These are phyloP conservation scores for Cyberlindnera lachancei DNA, from an alignment of 805 yeast species.

Conservation along the genomic window DNA sequence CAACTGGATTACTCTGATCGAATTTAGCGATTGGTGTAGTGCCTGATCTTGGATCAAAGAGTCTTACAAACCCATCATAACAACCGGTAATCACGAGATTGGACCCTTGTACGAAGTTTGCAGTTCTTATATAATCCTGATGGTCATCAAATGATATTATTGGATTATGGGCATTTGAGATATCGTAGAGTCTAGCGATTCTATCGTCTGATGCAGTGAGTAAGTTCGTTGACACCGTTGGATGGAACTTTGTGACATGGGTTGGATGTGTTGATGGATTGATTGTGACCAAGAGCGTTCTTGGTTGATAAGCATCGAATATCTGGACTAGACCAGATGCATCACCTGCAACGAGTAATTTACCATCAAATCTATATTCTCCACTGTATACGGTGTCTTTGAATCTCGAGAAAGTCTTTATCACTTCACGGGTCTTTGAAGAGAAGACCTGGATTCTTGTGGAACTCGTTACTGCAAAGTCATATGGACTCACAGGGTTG, in stretches of 20 bases:
- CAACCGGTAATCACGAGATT: constrained; percentile 87
- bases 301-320: constrained; percentile 75
- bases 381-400: constrained; percentile 91
- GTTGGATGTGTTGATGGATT: constrained; percentile 84
- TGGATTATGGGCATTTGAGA: constrained; percentile 71
- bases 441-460: constrained; percentile 90
- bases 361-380: constrained; percentile 87
- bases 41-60: constrained; percentile 71
- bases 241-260: constrained; percentile 90
- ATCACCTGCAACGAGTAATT: constrained; percentile 87
- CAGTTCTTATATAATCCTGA: constrained; percentile 82
- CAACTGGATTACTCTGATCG: constrained; percentile 77
- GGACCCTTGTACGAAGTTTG: constrained; percentile 70
- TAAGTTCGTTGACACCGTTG: constrained; percentile 62
- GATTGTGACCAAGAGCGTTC: constrained; percentile 71
- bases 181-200: constrained; percentile 80
- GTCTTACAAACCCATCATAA: constrained; percentile 79
- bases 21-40: constrained; percentile 53
- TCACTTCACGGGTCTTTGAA: constrained; percentile 88
- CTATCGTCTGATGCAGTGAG: constrained; percentile 91
- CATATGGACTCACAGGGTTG: constrained; percentile 80
- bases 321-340: constrained; percentile 90
- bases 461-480: constrained; percentile 88
- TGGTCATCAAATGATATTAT: constrained; percentile 64
- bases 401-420: constrained; percentile 78